Evolutionary conservation across 2,329 filamentous ascomycete genomes (phyloP).

Genomic region (Neofusicoccum cordaticola): DNA sequence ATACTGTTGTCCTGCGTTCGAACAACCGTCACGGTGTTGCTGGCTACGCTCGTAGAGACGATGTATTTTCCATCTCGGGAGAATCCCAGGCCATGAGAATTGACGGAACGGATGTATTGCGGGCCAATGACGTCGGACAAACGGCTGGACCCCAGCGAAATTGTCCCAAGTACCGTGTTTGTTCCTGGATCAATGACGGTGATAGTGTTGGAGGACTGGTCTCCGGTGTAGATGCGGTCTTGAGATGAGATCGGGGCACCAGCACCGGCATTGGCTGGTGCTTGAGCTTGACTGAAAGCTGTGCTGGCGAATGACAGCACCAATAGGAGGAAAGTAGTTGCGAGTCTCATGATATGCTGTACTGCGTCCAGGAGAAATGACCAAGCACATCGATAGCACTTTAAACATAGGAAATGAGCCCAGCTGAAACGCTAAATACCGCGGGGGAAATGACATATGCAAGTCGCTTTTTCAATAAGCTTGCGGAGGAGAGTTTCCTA

Average conservation of each 20-base stretch:
- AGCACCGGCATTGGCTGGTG: not conserved
- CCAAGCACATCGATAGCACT: no score
- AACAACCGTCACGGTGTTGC: conserved; percentile 17
- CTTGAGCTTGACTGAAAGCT: conserved; percentile 1
- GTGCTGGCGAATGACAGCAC: not conserved
- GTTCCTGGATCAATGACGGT: conserved; percentile 12
- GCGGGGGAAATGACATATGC: no score
- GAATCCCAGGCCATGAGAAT: conserved; percentile 16
- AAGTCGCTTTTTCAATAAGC: no score
- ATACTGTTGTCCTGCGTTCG: conserved; percentile 14
- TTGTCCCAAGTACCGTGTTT: conserved; percentile 13
- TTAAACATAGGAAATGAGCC: no score
- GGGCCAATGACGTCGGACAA: conserved; percentile 6
- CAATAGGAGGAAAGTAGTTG: no score
- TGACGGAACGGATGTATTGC: conserved; percentile 15
- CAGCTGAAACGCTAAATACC: no score
- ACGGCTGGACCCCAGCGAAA: conserved; percentile 1
- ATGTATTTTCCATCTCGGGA: conserved; percentile 18
- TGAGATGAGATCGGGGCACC: not conserved
- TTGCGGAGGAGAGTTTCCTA: no score
- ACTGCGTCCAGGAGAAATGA: no score
- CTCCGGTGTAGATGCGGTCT: conserved; percentile 18
- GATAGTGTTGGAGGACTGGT: conserved; percentile 18
- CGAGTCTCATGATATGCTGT: no score
- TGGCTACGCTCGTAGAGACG: conserved; percentile 15